phyloP scores from a whole-genome alignment of 2,329 filamentous ascomycete genomes.

The Neocucurbitaria cava region DNA sequence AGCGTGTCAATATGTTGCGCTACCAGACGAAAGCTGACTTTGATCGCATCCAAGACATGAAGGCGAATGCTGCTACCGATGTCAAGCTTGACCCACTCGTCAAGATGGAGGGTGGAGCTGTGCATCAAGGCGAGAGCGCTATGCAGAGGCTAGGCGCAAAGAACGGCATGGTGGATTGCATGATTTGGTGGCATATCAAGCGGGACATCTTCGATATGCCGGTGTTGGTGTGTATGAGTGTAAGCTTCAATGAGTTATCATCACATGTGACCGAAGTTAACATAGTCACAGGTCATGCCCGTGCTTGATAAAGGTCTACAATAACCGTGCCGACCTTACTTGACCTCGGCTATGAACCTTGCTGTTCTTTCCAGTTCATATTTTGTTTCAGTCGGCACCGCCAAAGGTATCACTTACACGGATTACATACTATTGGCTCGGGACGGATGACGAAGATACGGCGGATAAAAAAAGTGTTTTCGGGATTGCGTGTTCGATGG shows the following conservation, averaged over 20 bases:
- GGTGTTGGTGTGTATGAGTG: slow-evolving; percentile 98
- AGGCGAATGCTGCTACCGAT: slow-evolving; percentile 23
- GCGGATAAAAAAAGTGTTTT: slow-evolving; percentile 7
- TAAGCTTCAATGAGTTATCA: slow-evolving; percentile 63
- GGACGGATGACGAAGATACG: background rate
- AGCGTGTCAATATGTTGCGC: slow-evolving; percentile 85
- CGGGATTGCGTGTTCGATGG: background rate
- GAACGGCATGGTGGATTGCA: slow-evolving; percentile 92
- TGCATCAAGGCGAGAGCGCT: slow-evolving; percentile 70
- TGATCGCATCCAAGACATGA: slow-evolving; percentile 35
- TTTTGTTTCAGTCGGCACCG: background rate
- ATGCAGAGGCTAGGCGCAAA: slow-evolving; percentile 80
- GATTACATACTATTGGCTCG: too few relatives aligned
- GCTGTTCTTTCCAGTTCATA: background rate
- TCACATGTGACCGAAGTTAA: slow-evolving; percentile 11
- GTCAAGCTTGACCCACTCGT: slow-evolving; percentile 33
- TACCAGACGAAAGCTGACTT: slow-evolving; percentile 67
- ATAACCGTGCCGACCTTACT: slow-evolving; percentile 3
- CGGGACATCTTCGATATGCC: slow-evolving; percentile 97
- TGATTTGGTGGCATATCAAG: slow-evolving; percentile 97
- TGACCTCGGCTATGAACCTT: background rate
- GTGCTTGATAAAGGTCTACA: slow-evolving; percentile 36
- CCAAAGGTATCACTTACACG: background rate
- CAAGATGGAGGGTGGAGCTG: slow-evolving; percentile 38
- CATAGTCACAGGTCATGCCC: slow-evolving; percentile 34